A percentile compares a stretch with the other conserved stretches of the same genome.
phyloP scores from a whole-genome alignment of 116 monocot genomes.

The Phalaenopsis hybrid region DNA sequence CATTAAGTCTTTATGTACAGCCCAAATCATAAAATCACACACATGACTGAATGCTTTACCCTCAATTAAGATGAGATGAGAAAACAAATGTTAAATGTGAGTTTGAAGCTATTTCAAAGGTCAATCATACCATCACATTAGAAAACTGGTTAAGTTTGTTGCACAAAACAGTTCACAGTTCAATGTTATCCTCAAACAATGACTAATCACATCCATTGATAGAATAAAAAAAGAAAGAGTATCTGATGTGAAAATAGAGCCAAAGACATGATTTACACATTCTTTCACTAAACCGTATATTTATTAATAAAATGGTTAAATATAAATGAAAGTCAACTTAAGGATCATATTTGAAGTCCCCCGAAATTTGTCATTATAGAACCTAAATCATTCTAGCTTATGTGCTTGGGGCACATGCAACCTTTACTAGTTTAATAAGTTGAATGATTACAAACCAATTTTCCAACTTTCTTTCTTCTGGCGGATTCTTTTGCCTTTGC shows the following conservation, averaged over 20 bases:
- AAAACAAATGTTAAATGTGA: neutral
- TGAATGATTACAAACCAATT: constrained; percentile 33
- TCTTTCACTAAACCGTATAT: too few species aligned
- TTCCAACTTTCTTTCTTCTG: constrained; percentile 29
- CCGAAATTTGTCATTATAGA: neutral
- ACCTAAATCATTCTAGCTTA: neutral
- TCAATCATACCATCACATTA: neutral
- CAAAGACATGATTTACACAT: neutral
- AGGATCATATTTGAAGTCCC: neutral
- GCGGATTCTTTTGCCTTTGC: constrained; percentile 5
- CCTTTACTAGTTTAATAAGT: neutral
- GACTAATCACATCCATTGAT: neutral
- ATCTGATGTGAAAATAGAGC: neutral
- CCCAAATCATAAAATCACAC: neutral
- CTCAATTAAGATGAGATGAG: neutral
- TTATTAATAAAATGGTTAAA: neutral
- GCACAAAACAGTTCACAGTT: neutral
- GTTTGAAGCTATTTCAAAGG: neutral
- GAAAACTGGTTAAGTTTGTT: neutral
- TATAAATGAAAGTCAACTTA: neutral
- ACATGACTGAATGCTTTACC: neutral
- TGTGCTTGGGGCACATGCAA: neutral
- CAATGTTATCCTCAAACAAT: neutral
- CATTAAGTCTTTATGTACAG: neutral
- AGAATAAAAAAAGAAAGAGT: neutral